Conservation (phyloP, 2,329 filamentous ascomycete species). For the Dothideomycetes sp. region DNA sequence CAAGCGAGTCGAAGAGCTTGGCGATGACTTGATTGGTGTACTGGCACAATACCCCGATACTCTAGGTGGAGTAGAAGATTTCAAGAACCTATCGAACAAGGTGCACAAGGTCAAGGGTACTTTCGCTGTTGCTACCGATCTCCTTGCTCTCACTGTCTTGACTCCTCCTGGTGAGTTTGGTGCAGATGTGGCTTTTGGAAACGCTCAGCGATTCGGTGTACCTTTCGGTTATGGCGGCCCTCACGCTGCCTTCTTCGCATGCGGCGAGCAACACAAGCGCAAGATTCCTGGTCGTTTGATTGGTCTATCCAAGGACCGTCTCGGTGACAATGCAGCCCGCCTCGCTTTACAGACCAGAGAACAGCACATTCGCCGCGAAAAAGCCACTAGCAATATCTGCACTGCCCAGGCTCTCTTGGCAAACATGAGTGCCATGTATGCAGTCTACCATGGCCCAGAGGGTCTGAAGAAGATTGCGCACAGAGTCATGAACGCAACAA, state of each 20-base stretch:
- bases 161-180: conserved; percentile 90
- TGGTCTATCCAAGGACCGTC: conserved; percentile 81
- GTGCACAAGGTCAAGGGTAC: conserved; percentile 70
- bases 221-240: conserved; percentile 87
- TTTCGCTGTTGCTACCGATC: conserved; percentile 79
- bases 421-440: conserved; percentile 94
- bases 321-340: conserved; percentile 70
- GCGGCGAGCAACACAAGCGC: conserved; percentile 81
- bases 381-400: conserved; percentile 95
- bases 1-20: conserved; percentile 59
- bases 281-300: conserved; percentile 88
- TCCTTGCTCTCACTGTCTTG: conserved; percentile 75
- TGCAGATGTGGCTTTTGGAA: conserved; percentile 90
- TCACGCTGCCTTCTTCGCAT: conserved; percentile 95
- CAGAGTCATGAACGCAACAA: conserved; percentile 53
- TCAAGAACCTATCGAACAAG: conserved; percentile 58
- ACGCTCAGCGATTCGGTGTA: conserved; percentile 81
- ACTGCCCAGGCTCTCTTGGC: conserved; percentile 88
- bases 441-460: conserved; percentile 80
- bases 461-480: conserved; percentile 77
- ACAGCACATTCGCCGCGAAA: conserved; percentile 91
- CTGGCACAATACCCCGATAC: conserved; percentile 94
- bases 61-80: conserved; percentile 68
- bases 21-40: conserved; percentile 75
- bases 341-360: conserved; percentile 85